Base-by-base conservation (phyloP, 2,329 filamentous ascomycete genomes). In the Hysterium pulicare region DNA sequence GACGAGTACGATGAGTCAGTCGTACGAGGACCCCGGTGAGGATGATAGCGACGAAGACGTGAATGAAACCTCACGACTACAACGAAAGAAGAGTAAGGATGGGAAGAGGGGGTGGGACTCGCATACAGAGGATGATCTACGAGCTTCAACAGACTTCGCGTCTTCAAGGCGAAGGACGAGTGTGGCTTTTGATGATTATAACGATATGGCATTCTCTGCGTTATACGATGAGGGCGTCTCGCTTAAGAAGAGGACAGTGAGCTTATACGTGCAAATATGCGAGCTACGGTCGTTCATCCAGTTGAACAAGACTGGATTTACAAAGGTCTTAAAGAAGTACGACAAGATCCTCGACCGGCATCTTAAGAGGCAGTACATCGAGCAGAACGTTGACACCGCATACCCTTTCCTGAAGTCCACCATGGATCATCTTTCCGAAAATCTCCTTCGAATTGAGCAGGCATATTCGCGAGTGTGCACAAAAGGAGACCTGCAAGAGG, bases 271-370 rank as follows among this genome's bases (percentile, higher is more conserved):
- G 34, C 86, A 88, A 51, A 74, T 97, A 15, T 96, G 91, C 70
- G 93, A 96, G 67, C 80, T 98, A 58, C 94, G 95, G 63, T 97
- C 91, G 2, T 98, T 90, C 61, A 84, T 90, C 42, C 91, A 97
- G 71, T 81, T 98, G 49, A 98, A 98, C 75, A 86, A 87, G 69
- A 98, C 93, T 0, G 93, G 93, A 10, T 98, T 98, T 70, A 82
- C 84, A 59, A 98, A 98, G 70, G 90, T 95, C 1, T 72, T 97
- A 53, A 98, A 98, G 71, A 98, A 98, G 68, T 98, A 93, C 61
- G 93, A 98, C 76, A 98, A 98, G 74, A 97, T 87, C 44, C 71
- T 95, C 44, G 86, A 96, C 66, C 84, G 84, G 51, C 84, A 84
- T 55, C 74, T 97, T 42, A 90, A 91, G 52, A 73, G 79, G 11